A percentile compares a stretch with the other conserved stretches of the same genome.
phyloP scores from a whole-genome alignment of 768 basidiomycete species.

The Cystobasidium onofrii region DNA sequence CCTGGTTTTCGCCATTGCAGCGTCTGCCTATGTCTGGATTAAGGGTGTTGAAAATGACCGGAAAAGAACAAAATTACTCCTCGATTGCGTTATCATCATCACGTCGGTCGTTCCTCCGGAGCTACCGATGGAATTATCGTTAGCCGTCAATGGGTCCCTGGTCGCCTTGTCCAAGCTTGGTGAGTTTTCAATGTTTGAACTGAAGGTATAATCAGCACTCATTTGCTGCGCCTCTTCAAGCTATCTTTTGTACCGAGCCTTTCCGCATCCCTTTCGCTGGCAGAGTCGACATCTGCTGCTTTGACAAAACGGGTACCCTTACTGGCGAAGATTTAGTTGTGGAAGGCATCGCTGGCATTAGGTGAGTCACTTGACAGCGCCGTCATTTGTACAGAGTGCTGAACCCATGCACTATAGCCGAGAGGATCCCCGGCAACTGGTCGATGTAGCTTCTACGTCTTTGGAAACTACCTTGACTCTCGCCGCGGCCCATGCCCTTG shows the following conservation, averaged over 20 bases:
- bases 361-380: slow-evolving; percentile 60
- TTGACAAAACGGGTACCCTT: slow-evolving; percentile 98
- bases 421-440: slow-evolving; percentile 57
- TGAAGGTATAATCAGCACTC: background rate
- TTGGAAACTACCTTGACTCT: slow-evolving; percentile 76
- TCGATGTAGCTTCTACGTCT: slow-evolving; percentile 66
- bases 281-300: slow-evolving; percentile 94
- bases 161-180: slow-evolving; percentile 88
- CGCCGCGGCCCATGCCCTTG: slow-evolving; percentile 89
- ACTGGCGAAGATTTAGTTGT: slow-evolving; percentile 90
- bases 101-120: slow-evolving; percentile 98
- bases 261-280: slow-evolving; percentile 96
- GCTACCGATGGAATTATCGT: slow-evolving; percentile 90
- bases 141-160: slow-evolving; percentile 90
- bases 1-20: slow-evolving; percentile 92
- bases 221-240: slow-evolving; percentile 48
- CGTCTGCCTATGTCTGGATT: slow-evolving; percentile 96
- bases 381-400: no score
- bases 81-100: slow-evolving; percentile 92
- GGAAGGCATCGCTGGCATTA: slow-evolving; percentile 82
- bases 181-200: slow-evolving; percentile 47
- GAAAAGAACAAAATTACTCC: slow-evolving; percentile 86
- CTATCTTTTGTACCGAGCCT: slow-evolving; percentile 98
- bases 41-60: slow-evolving; percentile 87
- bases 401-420: no score